Evolutionary conservation across 305 asterid species (phyloP), one percentile per base, ranked within the genome.

Genomic region (Salvia sclarea): DNA sequence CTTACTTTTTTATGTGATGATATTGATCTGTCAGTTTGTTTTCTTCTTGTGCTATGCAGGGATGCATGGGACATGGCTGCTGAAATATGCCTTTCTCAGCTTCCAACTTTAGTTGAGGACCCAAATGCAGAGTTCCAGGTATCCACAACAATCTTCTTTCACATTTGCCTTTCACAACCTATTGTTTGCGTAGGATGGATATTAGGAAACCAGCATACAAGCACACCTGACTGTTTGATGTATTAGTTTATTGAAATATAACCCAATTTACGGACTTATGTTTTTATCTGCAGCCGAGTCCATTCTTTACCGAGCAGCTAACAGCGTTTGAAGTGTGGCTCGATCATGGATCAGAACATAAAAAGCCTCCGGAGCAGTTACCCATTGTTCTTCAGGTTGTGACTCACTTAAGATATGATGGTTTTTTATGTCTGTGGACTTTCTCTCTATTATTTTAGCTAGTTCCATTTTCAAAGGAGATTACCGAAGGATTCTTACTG

Each of bases 31-130:
- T 75, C 16, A 61, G 67, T 59, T 77, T 44, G 53, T 22, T 61
- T 40, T 76, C 33, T 55, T 48, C 55, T 64, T 63, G 48, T 82
- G 74, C 64, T 28, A 59, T 75, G 8, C 71, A 95, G 99, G 99
- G 98, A 92, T 86, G 99, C 99, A 56, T 95, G 99, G 99, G 99
- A 95, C 79, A 95, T 95, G 99, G 98, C 99, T 71, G 96, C 99
- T 71, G 99, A 95, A 82, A 92, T 95, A 68, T 95, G 99, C 77
- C 98, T 95, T 77, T 92, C 99, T 72, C 99, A 95, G 89, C 97
- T 95, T 64, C 99, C 98, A 70, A 68, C 83, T 65, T 84, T 92
- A 74, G 85, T 92, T 52, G 92, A 85, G 79, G 95, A 95, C 77
- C 98, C 99, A 59, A 87, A 85, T 86, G 91, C 92, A 33, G 99